phyloP scores from a whole-genome alignment of 768 basidiomycete genomes.

The Clitopilus hobsonii region DNA sequence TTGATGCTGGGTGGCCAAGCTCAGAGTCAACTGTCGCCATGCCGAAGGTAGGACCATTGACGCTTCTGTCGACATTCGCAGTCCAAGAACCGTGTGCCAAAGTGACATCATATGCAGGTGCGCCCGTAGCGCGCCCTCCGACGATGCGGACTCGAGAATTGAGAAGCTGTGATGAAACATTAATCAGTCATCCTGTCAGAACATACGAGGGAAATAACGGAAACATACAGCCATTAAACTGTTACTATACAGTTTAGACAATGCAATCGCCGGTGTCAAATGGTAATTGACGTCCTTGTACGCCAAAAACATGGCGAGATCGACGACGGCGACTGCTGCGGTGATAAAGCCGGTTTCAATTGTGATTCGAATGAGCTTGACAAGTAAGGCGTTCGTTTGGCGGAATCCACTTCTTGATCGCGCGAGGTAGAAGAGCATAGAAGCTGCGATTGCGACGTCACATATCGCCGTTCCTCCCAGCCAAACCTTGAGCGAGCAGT shows the following conservation, averaged over 20 bases:
- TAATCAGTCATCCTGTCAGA: too few relatives aligned
- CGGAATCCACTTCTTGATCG: constrained; percentile 6
- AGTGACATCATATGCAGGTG: background rate
- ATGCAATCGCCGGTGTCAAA: constrained; percentile 12
- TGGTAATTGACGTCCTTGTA: constrained; percentile 14
- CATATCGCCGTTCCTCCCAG: constrained; percentile 14
- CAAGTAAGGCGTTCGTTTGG: constrained; percentile 7
- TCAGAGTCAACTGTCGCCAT: background rate
- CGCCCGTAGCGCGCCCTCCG: too few relatives aligned
- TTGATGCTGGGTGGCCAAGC: background rate
- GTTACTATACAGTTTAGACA: constrained; percentile 20
- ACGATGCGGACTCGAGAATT: too few relatives aligned
- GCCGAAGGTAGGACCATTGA: background rate
- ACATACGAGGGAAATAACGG: background rate
- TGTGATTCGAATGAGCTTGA: constrained; percentile 8
- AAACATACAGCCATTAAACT: background rate
- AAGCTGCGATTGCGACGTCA: constrained; percentile 16
- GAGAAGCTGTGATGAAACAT: too few relatives aligned
- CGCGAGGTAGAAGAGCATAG: constrained; percentile 16
- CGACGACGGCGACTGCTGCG: constrained; percentile 15
- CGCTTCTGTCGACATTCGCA: background rate
- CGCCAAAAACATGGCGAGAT: constrained; percentile 12
- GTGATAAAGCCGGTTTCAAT: constrained; percentile 16
- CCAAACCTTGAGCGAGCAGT: constrained; percentile 14
- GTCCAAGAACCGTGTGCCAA: background rate